Evolutionary conservation across 2,329 filamentous ascomycete species (phyloP), one percentile per base, ranked within the genome.

Genomic region (Calonectria fujianensis): DNA sequence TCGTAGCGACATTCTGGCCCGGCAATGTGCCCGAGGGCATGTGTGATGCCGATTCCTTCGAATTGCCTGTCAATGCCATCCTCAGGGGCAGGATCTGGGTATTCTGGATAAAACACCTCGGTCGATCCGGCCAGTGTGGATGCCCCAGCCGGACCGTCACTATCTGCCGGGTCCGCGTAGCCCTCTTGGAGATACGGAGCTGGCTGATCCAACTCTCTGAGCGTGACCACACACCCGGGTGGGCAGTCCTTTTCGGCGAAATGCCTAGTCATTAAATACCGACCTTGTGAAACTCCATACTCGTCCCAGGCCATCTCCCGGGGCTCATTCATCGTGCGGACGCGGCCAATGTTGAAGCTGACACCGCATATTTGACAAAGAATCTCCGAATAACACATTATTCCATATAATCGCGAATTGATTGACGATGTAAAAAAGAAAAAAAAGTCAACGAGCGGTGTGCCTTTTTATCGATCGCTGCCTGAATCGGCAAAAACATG

Each of bases 341-440:
- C 61, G 6, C 82, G 81, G 18, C 73, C 76, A 39, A 83, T 80
- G 54, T 82, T 83, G 74, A 81, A 82, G 27, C 80, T 82, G 20
- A 83, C 80, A 37, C 78, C 77, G 45, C 80, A 82, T 18, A 82
- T 73, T 11, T 81, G 78, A 73, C 80, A 82, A 31, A 72, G 50
- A 8, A 78, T 54, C 64, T 81, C 79, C 9, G 63, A 74, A 50
- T 76, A 74, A 27, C 69, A 72, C 76, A 77, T 77, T 2, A 20
- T 41, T 9, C 14, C 18, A 45, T 20, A 45, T 45, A 45, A 31
- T 2, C 7, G 13, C 18, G 16, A 10, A 63, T 41, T 18, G 39
- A 20, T 29, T 41, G 24, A 24, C 9, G n/a, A 27, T 8, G 32
- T 2, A 4, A 3, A 29, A 41, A 10, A 24, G 8, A 5, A 14